Percentiles rank a stretch among this genome's conserved stretches.
Conservation (phyloP, 768 basidiomycete genomes). For the Amanita brunnescens region DNA sequence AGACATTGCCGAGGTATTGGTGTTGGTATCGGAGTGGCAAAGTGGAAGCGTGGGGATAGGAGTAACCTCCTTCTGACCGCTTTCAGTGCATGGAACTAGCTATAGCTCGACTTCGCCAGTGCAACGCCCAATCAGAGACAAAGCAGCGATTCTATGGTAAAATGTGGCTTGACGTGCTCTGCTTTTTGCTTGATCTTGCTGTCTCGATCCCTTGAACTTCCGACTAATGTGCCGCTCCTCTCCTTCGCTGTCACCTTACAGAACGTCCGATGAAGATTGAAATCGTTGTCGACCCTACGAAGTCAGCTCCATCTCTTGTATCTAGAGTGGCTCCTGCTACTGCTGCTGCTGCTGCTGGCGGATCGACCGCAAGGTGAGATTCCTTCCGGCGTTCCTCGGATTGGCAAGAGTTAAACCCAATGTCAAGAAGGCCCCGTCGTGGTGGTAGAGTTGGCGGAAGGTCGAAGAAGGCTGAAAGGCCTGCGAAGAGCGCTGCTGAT, state of each 20-base stretch:
- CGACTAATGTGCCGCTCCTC: slow-evolving; percentile 35
- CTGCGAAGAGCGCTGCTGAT: slow-evolving; percentile 77
- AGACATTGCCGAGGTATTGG: slow-evolving; percentile 1
- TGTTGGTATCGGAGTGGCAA: slow-evolving; percentile 1
- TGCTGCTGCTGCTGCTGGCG: slow-evolving; percentile 35
- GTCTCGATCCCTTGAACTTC: slow-evolving; percentile 30
- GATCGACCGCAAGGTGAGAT: slow-evolving; percentile 28
- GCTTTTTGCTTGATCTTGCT: slow-evolving; percentile 29
- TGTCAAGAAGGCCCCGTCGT: slow-evolving; percentile 26
- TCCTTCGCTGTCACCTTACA: slow-evolving; percentile 41
- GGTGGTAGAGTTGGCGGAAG: slow-evolving; percentile 23
- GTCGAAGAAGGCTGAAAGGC: slow-evolving; percentile 48
- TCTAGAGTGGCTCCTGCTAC: slow-evolving; percentile 77
- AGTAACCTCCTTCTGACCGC: slow-evolving; percentile 19
- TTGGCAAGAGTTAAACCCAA: slow-evolving; percentile 20
- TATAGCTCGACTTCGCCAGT: not conserved
- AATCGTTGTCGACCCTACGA: slow-evolving; percentile 84
- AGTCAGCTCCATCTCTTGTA: slow-evolving; percentile 49
- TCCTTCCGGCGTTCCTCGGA: slow-evolving; percentile 3
- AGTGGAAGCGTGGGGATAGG: slow-evolving; percentile 16
- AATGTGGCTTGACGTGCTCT: slow-evolving; percentile 31
- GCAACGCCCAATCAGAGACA: slow-evolving; percentile 28
- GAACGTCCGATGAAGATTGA: slow-evolving; percentile 99
- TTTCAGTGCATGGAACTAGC: slow-evolving; percentile 16
- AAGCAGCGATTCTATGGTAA: slow-evolving; percentile 29